phyloP scores from a whole-genome alignment of 805 yeast species.

The Zygosaccharomyces gambellarensis region DNA sequence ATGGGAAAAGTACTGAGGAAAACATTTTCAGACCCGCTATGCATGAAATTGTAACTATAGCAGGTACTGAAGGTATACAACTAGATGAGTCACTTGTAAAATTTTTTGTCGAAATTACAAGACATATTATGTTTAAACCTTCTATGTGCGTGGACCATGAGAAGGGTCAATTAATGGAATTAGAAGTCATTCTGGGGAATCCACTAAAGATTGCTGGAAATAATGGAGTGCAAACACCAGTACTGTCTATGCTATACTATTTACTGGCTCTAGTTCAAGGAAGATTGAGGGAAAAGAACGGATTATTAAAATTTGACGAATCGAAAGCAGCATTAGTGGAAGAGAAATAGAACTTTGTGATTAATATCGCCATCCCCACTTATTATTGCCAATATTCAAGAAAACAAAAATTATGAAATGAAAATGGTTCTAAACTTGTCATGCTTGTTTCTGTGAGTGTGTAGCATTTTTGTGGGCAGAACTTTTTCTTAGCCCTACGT shows the following conservation, averaged over 20 bases:
- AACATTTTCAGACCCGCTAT: conserved; percentile 48
- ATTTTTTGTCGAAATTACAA: conserved; percentile 49
- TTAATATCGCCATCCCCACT: not conserved
- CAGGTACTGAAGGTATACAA: conserved; percentile 53
- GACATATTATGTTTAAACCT: conserved; percentile 51
- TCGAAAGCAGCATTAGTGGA: conserved; percentile 2
- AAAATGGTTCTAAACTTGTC: not conserved
- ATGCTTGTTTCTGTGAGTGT: not conserved
- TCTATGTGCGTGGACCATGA: conserved; percentile 65
- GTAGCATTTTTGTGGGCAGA: conserved; percentile 1
- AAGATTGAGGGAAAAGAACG: conserved; percentile 52
- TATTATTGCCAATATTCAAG: not conserved
- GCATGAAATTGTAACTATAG: conserved; percentile 58
- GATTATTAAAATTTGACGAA: conserved; percentile 33
- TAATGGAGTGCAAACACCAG: conserved; percentile 51
- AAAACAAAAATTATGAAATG: not conserved
- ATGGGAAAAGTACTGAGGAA: conserved; percentile 32
- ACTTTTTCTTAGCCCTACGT: conserved; percentile 28
- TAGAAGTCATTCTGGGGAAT: conserved; percentile 69
- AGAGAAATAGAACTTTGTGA: conserved; percentile 5
- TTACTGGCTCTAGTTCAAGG: conserved; percentile 60
- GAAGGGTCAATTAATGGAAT: conserved; percentile 60
- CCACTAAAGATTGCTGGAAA: conserved; percentile 46
- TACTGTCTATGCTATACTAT: conserved; percentile 51
- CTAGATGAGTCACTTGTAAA: conserved; percentile 46